Evolutionary conservation across 2,329 filamentous ascomycete species (phyloP), one percentile per base, ranked within the genome.

Genomic region (Neofusicoccum parvum): DNA sequence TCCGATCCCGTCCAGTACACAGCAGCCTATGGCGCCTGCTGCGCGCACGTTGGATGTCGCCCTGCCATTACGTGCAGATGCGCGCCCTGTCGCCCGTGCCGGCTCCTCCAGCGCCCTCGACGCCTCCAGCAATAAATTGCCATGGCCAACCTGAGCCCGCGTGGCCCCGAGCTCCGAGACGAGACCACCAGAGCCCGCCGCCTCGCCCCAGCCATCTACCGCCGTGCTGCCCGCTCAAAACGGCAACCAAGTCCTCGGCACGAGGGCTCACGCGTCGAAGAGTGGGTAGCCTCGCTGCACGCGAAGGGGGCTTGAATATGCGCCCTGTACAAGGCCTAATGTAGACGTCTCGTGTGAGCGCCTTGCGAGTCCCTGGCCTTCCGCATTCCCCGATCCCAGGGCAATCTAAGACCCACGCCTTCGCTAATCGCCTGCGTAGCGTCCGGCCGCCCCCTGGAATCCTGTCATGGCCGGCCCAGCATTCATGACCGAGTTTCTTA

Each of bases 21-120:
- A 20, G 49, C 62, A 64, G 49, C 49, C 37, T 11, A 53, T 54
- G 62, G 62, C 62, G 62, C 49, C 49, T 64, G 56, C 62, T 45
- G 50, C 49, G 17, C 50, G 49, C 60, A 53, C 50, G 62, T 64
- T 64, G 37, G 48, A 34, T 39, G 36, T 41, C 45, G 59, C 59
- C 59, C 59, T 62, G 59, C 59, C 59, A 51, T 51, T 46, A 15
- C 62, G 9, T 49, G 49, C 62, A 54, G 54, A 37, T 51, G 62
- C 56, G 37, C 41, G 41, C 41, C 54, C 15, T 17, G 5, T 11
- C 10, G 27, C 36, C 34, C n/a, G 32, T 14, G 15, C 50, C 17
- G 14, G 7, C 17, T 41, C 36, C 51, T 39, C 51, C 17, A 54
- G n/a, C 9, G n/a, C n/a, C 34, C 36, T 39, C 10, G 36, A 7